phyloP scores from a whole-genome alignment of 1,139 yeast species.

The Ashbya aceris region DNA sequence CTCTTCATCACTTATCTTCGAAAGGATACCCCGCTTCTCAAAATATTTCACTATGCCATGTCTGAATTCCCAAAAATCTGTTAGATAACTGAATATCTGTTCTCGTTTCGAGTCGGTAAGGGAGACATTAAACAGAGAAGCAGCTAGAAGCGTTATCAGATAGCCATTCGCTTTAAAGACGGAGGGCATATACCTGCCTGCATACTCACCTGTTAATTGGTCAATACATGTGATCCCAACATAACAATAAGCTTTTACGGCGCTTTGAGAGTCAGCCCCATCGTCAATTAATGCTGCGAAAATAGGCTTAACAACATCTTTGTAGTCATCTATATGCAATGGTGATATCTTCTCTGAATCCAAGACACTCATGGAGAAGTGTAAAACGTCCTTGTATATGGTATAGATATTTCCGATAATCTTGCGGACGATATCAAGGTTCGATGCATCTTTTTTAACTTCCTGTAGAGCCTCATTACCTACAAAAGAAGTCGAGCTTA shows the following conservation, averaged over 20 bases:
- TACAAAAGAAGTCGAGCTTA: constrained; percentile 3
- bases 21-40: constrained; percentile 8
- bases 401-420: constrained; percentile 26
- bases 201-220: neutral
- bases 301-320: constrained; percentile 12
- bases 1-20: constrained; percentile 15
- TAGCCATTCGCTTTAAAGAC: constrained; percentile 28
- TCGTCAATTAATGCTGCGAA: constrained; percentile 15
- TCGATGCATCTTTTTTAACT: constrained; percentile 16
- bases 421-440: constrained; percentile 23
- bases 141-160: constrained; percentile 32
- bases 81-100: constrained; percentile 18
- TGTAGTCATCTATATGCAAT: constrained; percentile 7
- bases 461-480: constrained; percentile 2
- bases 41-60: constrained; percentile 14
- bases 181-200: neutral
- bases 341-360: constrained; percentile 11
- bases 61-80: constrained; percentile 20
- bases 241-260: constrained; percentile 4
- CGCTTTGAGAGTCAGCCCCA: constrained; percentile 5
- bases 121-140: constrained; percentile 23
- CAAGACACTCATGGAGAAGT: constrained; percentile 20
- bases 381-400: constrained; percentile 24
- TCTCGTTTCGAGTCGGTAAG: constrained; percentile 21
- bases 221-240: constrained; percentile 4